Evolutionary conservation across 108 stramenopile species (phyloP), one percentile per base, ranked within the genome.

Genomic region (Cyclotella atomus): DNA sequence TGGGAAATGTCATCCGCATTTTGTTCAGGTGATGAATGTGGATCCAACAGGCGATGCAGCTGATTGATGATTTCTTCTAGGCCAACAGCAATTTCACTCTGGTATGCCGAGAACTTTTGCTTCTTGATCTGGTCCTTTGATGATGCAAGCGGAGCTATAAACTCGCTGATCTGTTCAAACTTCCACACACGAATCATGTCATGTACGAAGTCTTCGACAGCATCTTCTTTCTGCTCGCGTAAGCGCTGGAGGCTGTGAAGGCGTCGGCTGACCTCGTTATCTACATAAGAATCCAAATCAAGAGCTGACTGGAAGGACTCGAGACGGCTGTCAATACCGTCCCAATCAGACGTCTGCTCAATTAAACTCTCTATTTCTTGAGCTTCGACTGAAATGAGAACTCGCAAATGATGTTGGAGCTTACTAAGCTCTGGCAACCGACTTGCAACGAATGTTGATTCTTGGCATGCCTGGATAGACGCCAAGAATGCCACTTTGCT

Each of bases 51-150:
- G 41, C 35, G 43, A 23, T 59, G 27, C 28, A 45, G 20, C 0
- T 67, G 23, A 28, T 46, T 50, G 15, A 78, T 49, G 1, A 45
- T 35, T 29, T 32, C 43, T 54, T 68, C 43, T 41, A 74, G 75
- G 35, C 32, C 50, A 10, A 72, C 56, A 28, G 30, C 23, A 21
- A 82, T 87, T 17, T 71, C 64, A 20, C 43, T 15, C n/a, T 43
- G 30, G 29, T 81, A 70, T 46, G 19, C 15, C 24, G 46, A 15
- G 41, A 71, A 85, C 44, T 81, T 83, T 44, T 83, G 67, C 35
- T 71, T 60, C 46, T 85, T 84, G 16, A 88, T 57, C 45, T 83
- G 84, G 52, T 85, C 84, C 33, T 81, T 77, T 14, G 87, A 77
- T 12, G 67, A 21, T 19, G 79, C 65, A 28, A 81, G 47, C 6